phyloP scores from a whole-genome alignment of 2,329 filamentous ascomycete species.

The Cladosporium sp. region DNA sequence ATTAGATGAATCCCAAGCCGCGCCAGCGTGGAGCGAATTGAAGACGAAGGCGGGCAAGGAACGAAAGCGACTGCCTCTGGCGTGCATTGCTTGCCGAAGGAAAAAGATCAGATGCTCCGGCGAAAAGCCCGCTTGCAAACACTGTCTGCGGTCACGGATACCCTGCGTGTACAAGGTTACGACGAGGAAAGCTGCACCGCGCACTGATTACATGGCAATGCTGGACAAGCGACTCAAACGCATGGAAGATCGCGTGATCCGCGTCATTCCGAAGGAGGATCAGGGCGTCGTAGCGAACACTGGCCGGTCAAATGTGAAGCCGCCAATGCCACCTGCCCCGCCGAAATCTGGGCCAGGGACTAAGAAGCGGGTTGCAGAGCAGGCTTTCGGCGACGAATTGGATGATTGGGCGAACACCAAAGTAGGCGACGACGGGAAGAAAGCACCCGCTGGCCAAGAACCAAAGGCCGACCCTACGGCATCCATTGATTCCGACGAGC shows the following conservation, averaged over 20 bases:
- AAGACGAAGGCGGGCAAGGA: constrained; percentile 78
- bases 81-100: constrained; percentile 89
- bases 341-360: constrained; percentile 47
- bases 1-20: constrained; percentile 13
- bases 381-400: constrained; percentile 77
- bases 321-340: constrained; percentile 55
- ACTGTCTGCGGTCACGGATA: constrained; percentile 84
- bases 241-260: constrained; percentile 97
- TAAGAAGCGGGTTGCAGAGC: constrained; percentile 79
- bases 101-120: constrained; percentile 98
- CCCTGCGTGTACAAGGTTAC: constrained; percentile 98
- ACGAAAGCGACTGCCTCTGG: constrained; percentile 82
- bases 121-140: constrained; percentile 95
- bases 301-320: constrained; percentile 77
- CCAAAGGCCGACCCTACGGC: constrained; percentile 16
- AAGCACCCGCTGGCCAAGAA: constrained; percentile 14
- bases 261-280: constrained; percentile 84
- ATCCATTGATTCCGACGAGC: constrained; percentile 59
- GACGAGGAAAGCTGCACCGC: constrained; percentile 82
- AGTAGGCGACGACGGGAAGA: constrained; percentile 17
- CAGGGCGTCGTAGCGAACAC: constrained; percentile 62
- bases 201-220: constrained; percentile 99
- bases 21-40: constrained; percentile 46
- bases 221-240: constrained; percentile 89
- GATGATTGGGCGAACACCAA: constrained; percentile 65